Conservation (phyloP, 2,329 filamentous ascomycete species). For the Rasamsonia emersonii region DNA sequence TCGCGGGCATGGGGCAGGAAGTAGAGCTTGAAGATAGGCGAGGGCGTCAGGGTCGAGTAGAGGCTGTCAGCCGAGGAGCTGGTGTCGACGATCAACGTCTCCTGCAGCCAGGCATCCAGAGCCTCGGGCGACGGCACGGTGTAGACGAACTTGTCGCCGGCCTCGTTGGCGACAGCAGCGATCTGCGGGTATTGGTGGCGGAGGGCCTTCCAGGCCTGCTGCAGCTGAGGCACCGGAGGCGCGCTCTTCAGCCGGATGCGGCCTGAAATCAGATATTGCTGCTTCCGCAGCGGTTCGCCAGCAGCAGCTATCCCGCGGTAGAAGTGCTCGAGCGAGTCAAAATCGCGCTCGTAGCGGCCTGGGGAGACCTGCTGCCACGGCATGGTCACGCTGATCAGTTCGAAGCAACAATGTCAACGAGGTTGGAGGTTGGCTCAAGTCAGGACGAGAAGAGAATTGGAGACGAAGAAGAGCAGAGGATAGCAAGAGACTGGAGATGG, state of each 20-base stretch:
- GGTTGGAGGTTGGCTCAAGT: too few species aligned
- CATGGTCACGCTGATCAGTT: too few species aligned
- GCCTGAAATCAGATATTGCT: conserved; percentile 1
- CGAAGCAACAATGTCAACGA: too few species aligned
- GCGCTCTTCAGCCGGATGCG: neutral
- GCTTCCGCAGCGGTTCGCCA: neutral
- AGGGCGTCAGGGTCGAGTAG: conserved; percentile 6
- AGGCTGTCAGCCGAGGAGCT: conserved; percentile 5
- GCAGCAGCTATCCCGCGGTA: neutral
- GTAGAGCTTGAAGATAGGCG: conserved; percentile 4
- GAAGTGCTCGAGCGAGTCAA: conserved; percentile 2
- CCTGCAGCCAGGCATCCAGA: conserved; percentile 7
- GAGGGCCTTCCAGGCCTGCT: conserved; percentile 7
- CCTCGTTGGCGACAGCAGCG: conserved; percentile 5
- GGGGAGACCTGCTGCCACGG: conserved; percentile 1
- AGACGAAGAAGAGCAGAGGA: too few species aligned
- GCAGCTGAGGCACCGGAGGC: neutral
- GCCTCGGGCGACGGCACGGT: conserved; percentile 4
- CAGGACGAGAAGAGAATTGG: too few species aligned
- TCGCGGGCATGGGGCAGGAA: conserved; percentile 8
- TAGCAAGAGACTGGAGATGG: too few species aligned
- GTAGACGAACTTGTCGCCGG: conserved; percentile 6
- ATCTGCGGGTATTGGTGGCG: conserved; percentile 12
- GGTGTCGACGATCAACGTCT: conserved; percentile 8
- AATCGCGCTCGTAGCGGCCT: conserved; percentile 3